Base-by-base conservation (phyloP, 805 yeast genomes). In the Starmera caribaea region DNA sequence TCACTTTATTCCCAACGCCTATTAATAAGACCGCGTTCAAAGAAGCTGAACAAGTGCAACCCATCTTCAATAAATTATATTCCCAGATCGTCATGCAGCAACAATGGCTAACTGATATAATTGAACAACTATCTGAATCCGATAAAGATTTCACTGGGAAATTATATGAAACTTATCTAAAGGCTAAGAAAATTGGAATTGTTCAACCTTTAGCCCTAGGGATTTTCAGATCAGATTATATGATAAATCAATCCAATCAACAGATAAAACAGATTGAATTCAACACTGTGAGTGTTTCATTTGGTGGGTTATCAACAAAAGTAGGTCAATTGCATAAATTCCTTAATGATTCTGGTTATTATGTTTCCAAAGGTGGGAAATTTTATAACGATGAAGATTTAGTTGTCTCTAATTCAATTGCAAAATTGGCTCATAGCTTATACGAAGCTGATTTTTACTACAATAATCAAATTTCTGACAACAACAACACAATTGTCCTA, bases 231-330 rank as follows among this genome's bases (percentile, higher is more conserved):
- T 81, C 94, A 0, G 98, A 92, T 55, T 92, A 90, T 53, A 77
- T 92, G 78, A 63, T 78, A 30, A 79, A 81, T 47, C 41, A 54
- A 30, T 27, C 35, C 4, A 53, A 57, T 24, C 60, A 61, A 12
- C 57, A 60, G 24, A 81, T 90, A 52, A 89, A 90, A 55, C 98
- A 92, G 60, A 92, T 92, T 38, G 99, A 92, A 59, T 90, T 90
- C 65, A 92, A 92, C 61, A 89, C 98, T 1, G 86, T 92, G 3
- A 83, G 96, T 51, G 96, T 90, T 4, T 89, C 97, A 1, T 92
- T 92, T 65, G 96, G 95, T 16, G 97, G 95, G 0, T 67, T 92
- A 41, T 81, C 95, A 2, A 58, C 87, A 12, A 83, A 81, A 55
- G 90, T 86, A 21, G 83, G 92, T 16, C 67, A 74, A 47, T 64